These are phyloP conservation scores for Solanum chacoense DNA, from an alignment of 305 asterid species.

Conservation along the genomic window DNA sequence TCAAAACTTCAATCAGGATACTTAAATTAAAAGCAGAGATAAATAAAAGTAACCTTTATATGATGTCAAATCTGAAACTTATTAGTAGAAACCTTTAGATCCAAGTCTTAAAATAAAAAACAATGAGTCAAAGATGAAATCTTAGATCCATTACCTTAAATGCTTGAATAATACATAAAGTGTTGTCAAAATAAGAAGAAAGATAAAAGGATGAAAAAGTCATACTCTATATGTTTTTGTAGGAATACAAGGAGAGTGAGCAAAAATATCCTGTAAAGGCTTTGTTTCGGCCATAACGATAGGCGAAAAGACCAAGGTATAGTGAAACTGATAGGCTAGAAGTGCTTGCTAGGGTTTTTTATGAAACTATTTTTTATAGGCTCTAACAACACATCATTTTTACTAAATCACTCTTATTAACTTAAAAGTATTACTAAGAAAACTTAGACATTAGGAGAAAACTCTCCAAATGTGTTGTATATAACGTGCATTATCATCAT, in stretches of 20 bases:
- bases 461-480: neutral
- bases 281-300: neutral
- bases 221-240: neutral
- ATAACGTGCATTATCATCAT: neutral
- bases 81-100: neutral
- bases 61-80: neutral
- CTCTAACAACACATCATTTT: neutral
- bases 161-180: too few relatives aligned
- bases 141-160: neutral
- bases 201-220: neutral
- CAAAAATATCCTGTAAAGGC: neutral
- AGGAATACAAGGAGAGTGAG: neutral
- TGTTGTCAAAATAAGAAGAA: too few relatives aligned
- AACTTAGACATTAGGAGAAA: too few relatives aligned
- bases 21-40: neutral
- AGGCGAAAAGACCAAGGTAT: neutral
- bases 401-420: neutral
- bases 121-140: neutral
- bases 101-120: neutral
- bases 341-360: neutral
- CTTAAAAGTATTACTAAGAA: neutral
- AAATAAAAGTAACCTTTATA: too few relatives aligned
- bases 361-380: neutral
- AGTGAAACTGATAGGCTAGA: neutral
- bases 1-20: neutral